Conservation (phyloP, 495 filamentous ascomycete genomes). For the Hyaloscypha bicolor region DNA sequence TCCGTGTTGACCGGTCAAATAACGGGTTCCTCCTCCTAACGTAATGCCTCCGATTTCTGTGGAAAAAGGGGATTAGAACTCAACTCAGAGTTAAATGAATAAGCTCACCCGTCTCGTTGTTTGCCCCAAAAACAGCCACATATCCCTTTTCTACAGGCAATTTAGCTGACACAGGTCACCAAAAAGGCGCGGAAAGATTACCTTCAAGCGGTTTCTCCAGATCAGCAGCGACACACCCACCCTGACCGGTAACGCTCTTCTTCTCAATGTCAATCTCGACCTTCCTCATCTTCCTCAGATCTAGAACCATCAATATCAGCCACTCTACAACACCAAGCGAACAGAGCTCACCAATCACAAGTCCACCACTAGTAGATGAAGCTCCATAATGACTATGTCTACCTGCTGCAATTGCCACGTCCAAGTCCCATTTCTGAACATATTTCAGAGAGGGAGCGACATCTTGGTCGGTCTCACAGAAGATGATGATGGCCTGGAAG, state of each 20-base stretch:
- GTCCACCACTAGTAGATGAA: conserved; percentile 19
- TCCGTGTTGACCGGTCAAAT: conserved; percentile 18
- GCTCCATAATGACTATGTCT: conserved; percentile 23
- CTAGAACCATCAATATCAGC: neutral
- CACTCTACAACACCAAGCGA: neutral
- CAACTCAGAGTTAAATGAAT: neutral
- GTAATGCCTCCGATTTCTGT: conserved; percentile 24
- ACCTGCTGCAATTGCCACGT: conserved; percentile 16
- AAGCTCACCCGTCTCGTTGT: conserved; percentile 19
- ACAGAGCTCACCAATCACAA: conserved; percentile 26
- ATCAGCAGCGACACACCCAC: conserved; percentile 22
- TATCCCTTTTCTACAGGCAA: conserved; percentile 8
- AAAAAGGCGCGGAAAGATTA: neutral
- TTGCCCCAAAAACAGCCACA: conserved; percentile 20
- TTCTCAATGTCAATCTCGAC: conserved; percentile 13
- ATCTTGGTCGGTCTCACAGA: conserved; percentile 20
- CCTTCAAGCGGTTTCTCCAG: conserved; percentile 16
- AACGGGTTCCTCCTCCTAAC: conserved; percentile 18
- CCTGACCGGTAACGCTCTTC: conserved; percentile 22
- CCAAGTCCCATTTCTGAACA: conserved; percentile 18
- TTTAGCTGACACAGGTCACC: neutral
- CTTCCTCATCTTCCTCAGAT: conserved; percentile 24
- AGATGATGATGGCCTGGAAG: conserved; percentile 14
- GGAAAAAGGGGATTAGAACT: neutral
- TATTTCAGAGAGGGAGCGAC: conserved; percentile 10